phyloP scores from a whole-genome alignment of 768 basidiomycete genomes.

The Trametes cingulata region DNA sequence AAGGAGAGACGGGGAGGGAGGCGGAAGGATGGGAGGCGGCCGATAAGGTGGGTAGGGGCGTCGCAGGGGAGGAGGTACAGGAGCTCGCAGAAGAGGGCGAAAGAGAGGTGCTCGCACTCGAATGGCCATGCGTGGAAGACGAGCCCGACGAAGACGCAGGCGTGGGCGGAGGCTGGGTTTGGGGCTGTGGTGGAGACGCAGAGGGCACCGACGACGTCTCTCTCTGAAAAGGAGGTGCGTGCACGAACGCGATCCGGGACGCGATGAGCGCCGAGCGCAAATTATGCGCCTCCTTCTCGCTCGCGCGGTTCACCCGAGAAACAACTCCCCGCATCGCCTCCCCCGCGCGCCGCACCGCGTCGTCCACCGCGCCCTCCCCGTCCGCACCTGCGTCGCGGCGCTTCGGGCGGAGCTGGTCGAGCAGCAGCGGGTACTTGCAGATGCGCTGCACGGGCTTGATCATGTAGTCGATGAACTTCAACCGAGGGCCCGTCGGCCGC shows the following conservation, averaged over 20 bases:
- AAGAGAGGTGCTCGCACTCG: neutral
- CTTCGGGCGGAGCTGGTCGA: slow-evolving; percentile 59
- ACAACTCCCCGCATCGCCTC: slow-evolving; percentile 78
- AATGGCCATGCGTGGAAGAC: slow-evolving; percentile 20
- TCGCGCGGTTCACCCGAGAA: slow-evolving; percentile 52
- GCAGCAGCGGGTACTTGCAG: slow-evolving; percentile 91
- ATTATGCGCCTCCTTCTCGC: slow-evolving; percentile 29
- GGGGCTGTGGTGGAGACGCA: neutral
- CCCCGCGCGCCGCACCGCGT: slow-evolving; percentile 45
- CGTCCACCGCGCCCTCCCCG: slow-evolving; percentile 9
- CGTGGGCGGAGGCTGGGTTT: slow-evolving; percentile 1
- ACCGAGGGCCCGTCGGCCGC: slow-evolving; percentile 34
- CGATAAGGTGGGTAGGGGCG: neutral
- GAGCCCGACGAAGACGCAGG: slow-evolving; percentile 14
- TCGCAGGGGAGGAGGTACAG: slow-evolving; percentile 3
- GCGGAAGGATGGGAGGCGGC: neutral
- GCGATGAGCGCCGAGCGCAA: slow-evolving; percentile 27
- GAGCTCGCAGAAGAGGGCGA: slow-evolving; percentile 1
- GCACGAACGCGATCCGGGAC: slow-evolving; percentile 20
- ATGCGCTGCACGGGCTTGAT: slow-evolving; percentile 98
- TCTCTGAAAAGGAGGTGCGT: neutral
- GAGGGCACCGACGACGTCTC: neutral
- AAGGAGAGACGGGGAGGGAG: no score
- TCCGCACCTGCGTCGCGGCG: neutral
- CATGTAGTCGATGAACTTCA: slow-evolving; percentile 82